phyloP scores from a whole-genome alignment of 768 basidiomycete genomes.

The Solioccasus polychromus region DNA sequence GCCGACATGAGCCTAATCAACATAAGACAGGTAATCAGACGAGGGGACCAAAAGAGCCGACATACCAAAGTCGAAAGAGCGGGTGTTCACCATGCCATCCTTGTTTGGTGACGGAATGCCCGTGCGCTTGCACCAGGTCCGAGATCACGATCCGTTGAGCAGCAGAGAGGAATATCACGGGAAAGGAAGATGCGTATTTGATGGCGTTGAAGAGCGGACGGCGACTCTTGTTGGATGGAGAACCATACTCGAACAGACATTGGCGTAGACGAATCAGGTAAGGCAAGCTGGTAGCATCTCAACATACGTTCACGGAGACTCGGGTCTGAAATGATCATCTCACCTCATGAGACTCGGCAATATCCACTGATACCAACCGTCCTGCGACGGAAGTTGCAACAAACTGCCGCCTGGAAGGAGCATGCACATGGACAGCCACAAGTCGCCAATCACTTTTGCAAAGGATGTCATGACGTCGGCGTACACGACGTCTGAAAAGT shows the following conservation, averaged over 20 bases:
- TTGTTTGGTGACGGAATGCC: constrained; percentile 39
- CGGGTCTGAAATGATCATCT: constrained; percentile 13
- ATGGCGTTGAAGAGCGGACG: constrained; percentile 86
- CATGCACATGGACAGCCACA: constrained; percentile 87
- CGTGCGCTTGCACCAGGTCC: constrained; percentile 53
- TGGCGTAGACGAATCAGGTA: constrained; percentile 93
- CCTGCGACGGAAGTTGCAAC: constrained; percentile 55
- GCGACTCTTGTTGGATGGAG: constrained; percentile 56
- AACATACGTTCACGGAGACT: constrained; percentile 1
- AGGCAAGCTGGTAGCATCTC: constrained; percentile 55
- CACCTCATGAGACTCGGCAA: constrained; percentile 88
- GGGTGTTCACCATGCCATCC: constrained; percentile 75
- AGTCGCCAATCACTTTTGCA: constrained; percentile 93
- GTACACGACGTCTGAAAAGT: constrained; percentile 90
- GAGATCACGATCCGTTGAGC: constrained; percentile 72
- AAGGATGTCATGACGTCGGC: constrained; percentile 97
- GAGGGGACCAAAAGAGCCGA: constrained; percentile 1
- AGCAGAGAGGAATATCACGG: constrained; percentile 92
- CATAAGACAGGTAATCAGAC: not conserved
- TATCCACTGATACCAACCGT: constrained; percentile 70
- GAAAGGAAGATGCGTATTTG: constrained; percentile 96
- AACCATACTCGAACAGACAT: constrained; percentile 81
- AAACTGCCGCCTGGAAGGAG: constrained; percentile 82
- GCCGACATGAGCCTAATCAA: constrained; percentile 74
- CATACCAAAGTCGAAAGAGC: constrained; percentile 84